phyloP scores from a whole-genome alignment of 345 rosid species.

The Nephelium lappaceum region DNA sequence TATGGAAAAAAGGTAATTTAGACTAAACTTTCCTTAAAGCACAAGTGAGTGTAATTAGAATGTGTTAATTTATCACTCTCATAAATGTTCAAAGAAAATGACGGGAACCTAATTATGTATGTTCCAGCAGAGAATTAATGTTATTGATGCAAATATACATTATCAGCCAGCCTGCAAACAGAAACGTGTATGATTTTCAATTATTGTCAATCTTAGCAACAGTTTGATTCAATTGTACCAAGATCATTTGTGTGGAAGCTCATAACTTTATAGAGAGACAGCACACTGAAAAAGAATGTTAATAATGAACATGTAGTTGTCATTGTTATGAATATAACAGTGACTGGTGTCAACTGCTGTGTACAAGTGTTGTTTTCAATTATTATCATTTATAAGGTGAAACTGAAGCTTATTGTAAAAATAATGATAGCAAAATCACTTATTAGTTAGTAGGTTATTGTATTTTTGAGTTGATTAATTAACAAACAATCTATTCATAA shows the following conservation, averaged over 20 bases:
- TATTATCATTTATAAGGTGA: too few species aligned
- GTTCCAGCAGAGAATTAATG: background rate
- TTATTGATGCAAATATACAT: too few species aligned
- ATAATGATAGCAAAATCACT: too few species aligned
- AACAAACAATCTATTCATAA: too few species aligned
- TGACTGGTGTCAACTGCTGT: background rate
- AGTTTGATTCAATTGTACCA: background rate
- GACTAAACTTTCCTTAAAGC: background rate
- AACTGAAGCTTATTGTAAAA: too few species aligned
- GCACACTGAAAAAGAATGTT: background rate
- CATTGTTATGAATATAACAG: background rate
- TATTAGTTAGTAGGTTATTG: too few species aligned
- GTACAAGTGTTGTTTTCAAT: background rate
- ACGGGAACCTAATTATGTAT: constrained; percentile 22
- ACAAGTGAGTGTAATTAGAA: background rate
- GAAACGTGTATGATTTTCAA: background rate
- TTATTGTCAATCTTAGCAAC: constrained; percentile 8
- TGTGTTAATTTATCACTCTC: background rate
- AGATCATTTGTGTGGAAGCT: background rate
- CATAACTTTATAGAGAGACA: background rate
- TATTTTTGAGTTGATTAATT: too few species aligned
- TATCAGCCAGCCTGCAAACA: background rate
- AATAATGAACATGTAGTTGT: background rate
- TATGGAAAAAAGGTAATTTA: background rate
- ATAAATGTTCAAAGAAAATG: constrained; percentile 24